Conservation (phyloP, 176 grass and related monocot genomes). For the Metroxylon sagu region DNA sequence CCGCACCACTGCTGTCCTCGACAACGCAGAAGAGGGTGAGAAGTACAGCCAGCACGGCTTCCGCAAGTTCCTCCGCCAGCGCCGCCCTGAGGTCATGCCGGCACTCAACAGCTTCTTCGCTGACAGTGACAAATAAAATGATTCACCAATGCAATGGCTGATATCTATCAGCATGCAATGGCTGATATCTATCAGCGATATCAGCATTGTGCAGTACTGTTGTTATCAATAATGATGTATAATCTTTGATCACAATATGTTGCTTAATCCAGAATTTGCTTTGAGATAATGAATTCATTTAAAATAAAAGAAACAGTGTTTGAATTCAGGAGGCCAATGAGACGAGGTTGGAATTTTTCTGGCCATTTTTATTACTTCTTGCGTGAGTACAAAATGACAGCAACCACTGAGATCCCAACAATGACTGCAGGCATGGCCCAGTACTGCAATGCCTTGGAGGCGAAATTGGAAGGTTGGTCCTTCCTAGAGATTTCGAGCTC, state of each 20-base stretch:
- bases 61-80: slow-evolving; percentile 48
- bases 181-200: too few relatives aligned
- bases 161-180: too few relatives aligned
- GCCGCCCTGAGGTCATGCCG: slow-evolving; percentile 59
- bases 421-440: slow-evolving; percentile 41
- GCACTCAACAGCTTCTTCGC: slow-evolving; percentile 57
- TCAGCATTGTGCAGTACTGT: too few relatives aligned
- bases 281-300: too few relatives aligned
- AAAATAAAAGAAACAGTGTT: too few relatives aligned
- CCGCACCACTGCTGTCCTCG: slow-evolving; percentile 41
- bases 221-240: too few relatives aligned
- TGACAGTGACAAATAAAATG: too few relatives aligned
- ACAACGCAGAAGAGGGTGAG: slow-evolving; percentile 64
- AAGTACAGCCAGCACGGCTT: slow-evolving; percentile 58
- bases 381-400: slow-evolving; percentile 38
- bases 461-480: slow-evolving; percentile 30
- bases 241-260: too few relatives aligned
- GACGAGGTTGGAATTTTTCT: too few relatives aligned
- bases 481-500: slow-evolving; percentile 67
- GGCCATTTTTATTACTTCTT: slow-evolving; percentile 34
- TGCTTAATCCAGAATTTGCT: too few relatives aligned
- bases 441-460: slow-evolving; percentile 22
- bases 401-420: slow-evolving; percentile 39
- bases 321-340: too few relatives aligned
- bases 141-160: too few relatives aligned